phyloP scores from a whole-genome alignment of 108 stramenopile genomes.

The Cyclostephanos tholiformis region DNA sequence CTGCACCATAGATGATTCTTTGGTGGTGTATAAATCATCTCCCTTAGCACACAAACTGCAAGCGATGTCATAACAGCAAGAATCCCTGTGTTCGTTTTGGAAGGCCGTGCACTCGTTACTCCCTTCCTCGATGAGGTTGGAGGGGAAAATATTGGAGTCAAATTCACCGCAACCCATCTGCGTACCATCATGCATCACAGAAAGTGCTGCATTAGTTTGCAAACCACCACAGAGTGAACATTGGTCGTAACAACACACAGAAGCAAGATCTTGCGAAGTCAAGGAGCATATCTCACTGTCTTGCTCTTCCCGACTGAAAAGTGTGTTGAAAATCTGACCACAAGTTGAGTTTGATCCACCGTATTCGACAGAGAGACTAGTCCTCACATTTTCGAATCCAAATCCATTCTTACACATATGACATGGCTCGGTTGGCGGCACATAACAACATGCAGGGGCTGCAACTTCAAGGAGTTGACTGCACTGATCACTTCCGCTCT shows the following conservation, averaged over 20 bases:
- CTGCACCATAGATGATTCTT: conserved; percentile 32
- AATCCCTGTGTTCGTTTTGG: conserved; percentile 38
- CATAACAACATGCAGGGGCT: conserved; percentile 51
- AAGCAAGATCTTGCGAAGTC: conserved; percentile 33
- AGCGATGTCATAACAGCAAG: conserved; percentile 47
- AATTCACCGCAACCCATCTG: conserved; percentile 49
- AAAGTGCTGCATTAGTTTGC: conserved; percentile 32
- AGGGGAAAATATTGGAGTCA: conserved; percentile 46
- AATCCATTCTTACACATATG: conserved; percentile 42
- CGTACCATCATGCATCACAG: conserved; percentile 37
- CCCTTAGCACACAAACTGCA: conserved; percentile 46
- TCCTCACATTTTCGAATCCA: conserved; percentile 37
- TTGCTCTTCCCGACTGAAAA: conserved; percentile 43
- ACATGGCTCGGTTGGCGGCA: conserved; percentile 43
- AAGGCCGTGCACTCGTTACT: conserved; percentile 34
- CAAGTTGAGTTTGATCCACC: conserved; percentile 42
- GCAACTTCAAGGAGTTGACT: conserved; percentile 41
- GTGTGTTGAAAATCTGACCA: conserved; percentile 49
- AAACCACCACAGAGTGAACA: conserved; percentile 42
- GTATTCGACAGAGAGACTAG: conserved; percentile 26
- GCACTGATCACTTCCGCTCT: conserved; percentile 38
- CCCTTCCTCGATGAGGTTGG: conserved; percentile 39
- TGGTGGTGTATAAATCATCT: conserved; percentile 27
- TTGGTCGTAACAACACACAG: conserved; percentile 46
- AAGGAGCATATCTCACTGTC: conserved; percentile 44